Evolutionary conservation across 176 grass and related monocot genomes (phyloP).

Genomic region (Aegilops tauschii): DNA sequence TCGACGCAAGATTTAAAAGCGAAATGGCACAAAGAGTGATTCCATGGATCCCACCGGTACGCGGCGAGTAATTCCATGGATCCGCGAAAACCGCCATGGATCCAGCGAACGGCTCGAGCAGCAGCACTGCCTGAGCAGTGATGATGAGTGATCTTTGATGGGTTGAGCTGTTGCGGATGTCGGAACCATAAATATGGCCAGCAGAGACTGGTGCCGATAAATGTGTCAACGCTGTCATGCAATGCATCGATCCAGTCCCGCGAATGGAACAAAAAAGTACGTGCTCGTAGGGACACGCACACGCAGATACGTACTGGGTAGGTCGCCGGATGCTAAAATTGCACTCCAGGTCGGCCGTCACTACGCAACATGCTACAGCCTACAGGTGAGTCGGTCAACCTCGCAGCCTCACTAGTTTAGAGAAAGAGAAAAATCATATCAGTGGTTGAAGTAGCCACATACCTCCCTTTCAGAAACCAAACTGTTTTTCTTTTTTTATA

Average conservation of each 20-base stretch:
- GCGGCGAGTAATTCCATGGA: background rate
- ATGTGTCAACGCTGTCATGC: constrained; percentile 12
- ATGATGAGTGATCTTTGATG: background rate
- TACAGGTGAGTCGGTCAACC: background rate
- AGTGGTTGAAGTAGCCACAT: background rate
- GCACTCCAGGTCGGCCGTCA: constrained; percentile 2
- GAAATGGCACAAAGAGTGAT: no score
- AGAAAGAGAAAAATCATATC: background rate
- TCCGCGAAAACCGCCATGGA: background rate
- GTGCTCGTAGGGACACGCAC: background rate
- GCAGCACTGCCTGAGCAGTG: background rate
- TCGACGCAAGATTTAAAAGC: background rate
- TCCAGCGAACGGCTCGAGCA: background rate
- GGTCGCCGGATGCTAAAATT: background rate
- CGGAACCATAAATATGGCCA: constrained; percentile 5
- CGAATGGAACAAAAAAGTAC: background rate
- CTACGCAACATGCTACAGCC: background rate
- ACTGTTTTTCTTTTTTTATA: background rate
- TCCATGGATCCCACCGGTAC: background rate
- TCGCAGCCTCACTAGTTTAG: background rate
- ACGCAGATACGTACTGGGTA: background rate
- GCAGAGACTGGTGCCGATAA: constrained; percentile 10
- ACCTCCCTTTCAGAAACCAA: background rate
- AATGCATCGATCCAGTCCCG: background rate
- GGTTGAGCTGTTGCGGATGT: background rate